Evolutionary conservation across 2,329 filamentous ascomycete species (phyloP).

Genomic region (Aspergillus sp.): DNA sequence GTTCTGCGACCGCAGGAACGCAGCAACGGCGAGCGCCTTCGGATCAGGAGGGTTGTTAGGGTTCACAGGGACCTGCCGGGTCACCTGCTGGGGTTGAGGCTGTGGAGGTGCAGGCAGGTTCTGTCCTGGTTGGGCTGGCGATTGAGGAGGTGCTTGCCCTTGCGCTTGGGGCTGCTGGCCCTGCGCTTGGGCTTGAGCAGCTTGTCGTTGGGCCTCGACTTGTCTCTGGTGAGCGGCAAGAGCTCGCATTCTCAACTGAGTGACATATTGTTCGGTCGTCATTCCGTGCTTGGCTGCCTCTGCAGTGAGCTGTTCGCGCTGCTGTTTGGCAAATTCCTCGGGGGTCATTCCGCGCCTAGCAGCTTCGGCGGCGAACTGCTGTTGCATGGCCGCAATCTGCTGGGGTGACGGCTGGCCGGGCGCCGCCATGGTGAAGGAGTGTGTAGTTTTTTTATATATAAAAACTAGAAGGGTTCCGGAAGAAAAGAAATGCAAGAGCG

Average conservation of each 20-base stretch:
- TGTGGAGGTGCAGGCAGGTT: conserved; percentile 39
- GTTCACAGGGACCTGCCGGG: conserved; percentile 52
- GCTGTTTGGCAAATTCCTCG: conserved; percentile 74
- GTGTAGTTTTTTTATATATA: neutral
- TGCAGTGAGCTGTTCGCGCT: conserved; percentile 48
- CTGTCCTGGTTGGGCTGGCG: conserved; percentile 36
- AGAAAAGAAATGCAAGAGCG: neutral
- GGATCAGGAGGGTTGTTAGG: conserved; percentile 72
- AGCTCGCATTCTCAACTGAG: conserved; percentile 49
- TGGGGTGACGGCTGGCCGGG: conserved; percentile 67
- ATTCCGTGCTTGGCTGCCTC: conserved; percentile 55
- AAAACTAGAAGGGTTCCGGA: neutral
- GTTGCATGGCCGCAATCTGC: conserved; percentile 82
- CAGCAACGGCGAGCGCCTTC: conserved; percentile 82
- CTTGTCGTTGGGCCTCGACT: conserved; percentile 38
- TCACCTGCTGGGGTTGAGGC: conserved; percentile 33
- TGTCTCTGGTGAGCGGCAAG: conserved; percentile 48
- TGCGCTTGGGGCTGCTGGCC: conserved; percentile 12
- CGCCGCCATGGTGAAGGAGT: conserved; percentile 37
- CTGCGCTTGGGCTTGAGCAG: conserved; percentile 12
- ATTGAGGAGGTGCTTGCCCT: conserved; percentile 20
- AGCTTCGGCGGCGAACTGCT: conserved; percentile 79
- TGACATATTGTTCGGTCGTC: conserved; percentile 54
- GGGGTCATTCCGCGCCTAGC: conserved; percentile 81
- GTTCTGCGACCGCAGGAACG: conserved; percentile 80